Conservation (phyloP, 495 filamentous ascomycete species). For the Aspergillus baeticus region DNA sequence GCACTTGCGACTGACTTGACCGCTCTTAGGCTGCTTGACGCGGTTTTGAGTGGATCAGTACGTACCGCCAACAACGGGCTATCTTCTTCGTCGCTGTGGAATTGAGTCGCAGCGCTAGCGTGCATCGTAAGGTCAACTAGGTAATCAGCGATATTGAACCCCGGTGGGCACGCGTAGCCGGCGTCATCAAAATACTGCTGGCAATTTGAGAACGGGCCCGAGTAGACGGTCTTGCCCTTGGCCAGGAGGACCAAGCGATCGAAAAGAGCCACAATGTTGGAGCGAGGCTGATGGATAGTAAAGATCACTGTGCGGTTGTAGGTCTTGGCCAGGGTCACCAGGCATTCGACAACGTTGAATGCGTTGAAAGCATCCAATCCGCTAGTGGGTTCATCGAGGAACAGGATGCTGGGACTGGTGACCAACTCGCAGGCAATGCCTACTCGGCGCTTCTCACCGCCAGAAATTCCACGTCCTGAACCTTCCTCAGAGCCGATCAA, state of each 20-base stretch:
- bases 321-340: constrained; percentile 90
- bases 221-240: constrained; percentile 87
- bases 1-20: constrained; percentile 87
- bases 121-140: constrained; percentile 98
- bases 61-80: constrained; percentile 38
- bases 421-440: constrained; percentile 97
- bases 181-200: constrained; percentile 90
- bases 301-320: constrained; percentile 97
- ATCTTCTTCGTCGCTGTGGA: constrained; percentile 58
- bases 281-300: constrained; percentile 98
- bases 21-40: constrained; percentile 85
- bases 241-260: constrained; percentile 90
- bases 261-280: constrained; percentile 99
- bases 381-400: constrained; percentile 95
- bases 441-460: constrained; percentile 93
- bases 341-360: constrained; percentile 66
- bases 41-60: constrained; percentile 56
- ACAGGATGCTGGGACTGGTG: constrained; percentile 94
- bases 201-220: constrained; percentile 83
- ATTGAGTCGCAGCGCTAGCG: constrained; percentile 54
- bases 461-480: constrained; percentile 90
- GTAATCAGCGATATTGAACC: constrained; percentile 98
- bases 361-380: constrained; percentile 52
- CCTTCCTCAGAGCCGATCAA: constrained; percentile 98
- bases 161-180: constrained; percentile 88